Conservation (phyloP, 805 yeast species). For the Teunomyces aglyptinius region DNA sequence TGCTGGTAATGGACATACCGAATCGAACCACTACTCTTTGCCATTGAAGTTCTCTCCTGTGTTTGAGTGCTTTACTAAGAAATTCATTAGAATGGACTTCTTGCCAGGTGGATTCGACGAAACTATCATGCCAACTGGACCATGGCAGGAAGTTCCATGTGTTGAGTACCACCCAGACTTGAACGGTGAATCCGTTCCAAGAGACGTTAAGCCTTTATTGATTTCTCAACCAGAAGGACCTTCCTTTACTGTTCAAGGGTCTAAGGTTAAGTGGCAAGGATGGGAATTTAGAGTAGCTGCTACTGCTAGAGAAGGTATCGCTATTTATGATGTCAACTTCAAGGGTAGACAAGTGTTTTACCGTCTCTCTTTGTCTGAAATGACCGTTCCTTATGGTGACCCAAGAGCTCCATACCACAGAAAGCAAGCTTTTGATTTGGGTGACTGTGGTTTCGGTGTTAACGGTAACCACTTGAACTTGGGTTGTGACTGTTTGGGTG, state of each 20-base stretch:
- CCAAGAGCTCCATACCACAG: slow-evolving; percentile 81
- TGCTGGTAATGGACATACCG: slow-evolving; percentile 60
- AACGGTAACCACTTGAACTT: slow-evolving; percentile 64
- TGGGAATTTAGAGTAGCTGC: slow-evolving; percentile 76
- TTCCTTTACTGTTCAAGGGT: slow-evolving; percentile 58
- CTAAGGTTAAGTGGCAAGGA: slow-evolving; percentile 73
- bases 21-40: slow-evolving; percentile 72
- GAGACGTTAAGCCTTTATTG: slow-evolving; percentile 68
- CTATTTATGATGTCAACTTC: slow-evolving; percentile 66
- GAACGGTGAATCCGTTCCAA: slow-evolving; percentile 46
- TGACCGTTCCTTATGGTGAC: slow-evolving; percentile 89
- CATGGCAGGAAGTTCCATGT: slow-evolving; percentile 58
- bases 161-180: slow-evolving; percentile 76
- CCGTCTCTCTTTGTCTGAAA: slow-evolving; percentile 72
- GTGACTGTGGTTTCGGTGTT: slow-evolving; percentile 81
- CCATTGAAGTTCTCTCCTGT: slow-evolving; percentile 76
- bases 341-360: slow-evolving; percentile 76
- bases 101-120: slow-evolving; percentile 72
- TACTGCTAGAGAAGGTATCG: slow-evolving; percentile 78
- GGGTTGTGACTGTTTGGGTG: slow-evolving; percentile 84
- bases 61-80: slow-evolving; percentile 57
- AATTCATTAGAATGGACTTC: slow-evolving; percentile 69
- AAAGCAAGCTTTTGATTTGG: slow-evolving; percentile 84
- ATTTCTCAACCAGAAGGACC: slow-evolving; percentile 79
- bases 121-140: slow-evolving; percentile 52